Base-by-base conservation (phyloP, 2,329 filamentous ascomycete genomes). In the Cladophialophora immunda region DNA sequence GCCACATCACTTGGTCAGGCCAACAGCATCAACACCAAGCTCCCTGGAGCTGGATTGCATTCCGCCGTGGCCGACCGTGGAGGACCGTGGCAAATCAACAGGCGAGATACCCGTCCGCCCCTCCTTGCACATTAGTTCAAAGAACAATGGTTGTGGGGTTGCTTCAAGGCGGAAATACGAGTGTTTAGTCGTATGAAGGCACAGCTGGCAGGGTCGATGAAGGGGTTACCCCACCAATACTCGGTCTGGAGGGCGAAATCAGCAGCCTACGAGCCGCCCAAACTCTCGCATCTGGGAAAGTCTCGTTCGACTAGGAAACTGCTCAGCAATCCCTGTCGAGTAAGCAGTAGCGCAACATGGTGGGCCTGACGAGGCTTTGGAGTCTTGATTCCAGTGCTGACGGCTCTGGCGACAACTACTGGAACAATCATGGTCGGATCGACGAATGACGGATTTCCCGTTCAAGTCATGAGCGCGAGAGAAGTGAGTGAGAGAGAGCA, bases 331-430 rank as follows among this genome's bases (percentile, higher is more conserved):
- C 45, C 45, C 11, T 57, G 54, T 38, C 29, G 54, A 57, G 53
- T 63, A 50, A 63, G 52, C 29, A 57, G 53, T 52, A 63, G 22
- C 53, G n/a, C 53, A 62, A 47, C 25, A 30, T 13, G 30, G 52
- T n/a, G 53, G 61, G 22, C 36, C 34, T 34, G 36, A 25, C 52
- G 52, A 62, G 27, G 9, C 32, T 45, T 50, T 63, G 61, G 34
- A 27, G 47, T 61, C 29, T 29, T 15, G 30, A n/a, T n/a, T 29
- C 41, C 19, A 8, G 45, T 61, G 58, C 47, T 61, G 50, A 53
- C 41, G 22, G 17, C n/a, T 52, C 15, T 30, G 30, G 30, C 19
- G n/a, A 19, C 17, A 6, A 50, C 45, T 25, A 50, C 45, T 25
- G 22, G 45, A n/a, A 41, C 38, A 41, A 41, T 19, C 17, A n/a